These are phyloP conservation scores for Backusella circina DNA, from an alignment of 192 early-diverging fungal genomes.

Conservation along the genomic window DNA sequence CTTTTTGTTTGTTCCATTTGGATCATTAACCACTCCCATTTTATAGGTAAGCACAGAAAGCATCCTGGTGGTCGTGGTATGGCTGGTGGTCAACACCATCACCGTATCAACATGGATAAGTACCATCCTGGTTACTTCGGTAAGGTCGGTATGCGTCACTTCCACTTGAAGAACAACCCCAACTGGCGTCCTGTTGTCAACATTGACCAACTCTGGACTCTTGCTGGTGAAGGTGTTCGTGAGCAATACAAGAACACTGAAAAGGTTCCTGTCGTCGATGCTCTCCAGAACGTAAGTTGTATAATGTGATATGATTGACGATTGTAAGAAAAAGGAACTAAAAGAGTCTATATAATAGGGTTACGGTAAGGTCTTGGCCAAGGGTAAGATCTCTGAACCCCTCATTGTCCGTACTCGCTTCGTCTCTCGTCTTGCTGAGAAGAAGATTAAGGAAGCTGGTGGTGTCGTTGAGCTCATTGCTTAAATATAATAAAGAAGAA, in stretches of 20 bases:
- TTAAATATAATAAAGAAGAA: conserved; percentile 28
- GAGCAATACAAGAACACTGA: conserved; percentile 81
- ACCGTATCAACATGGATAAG: conserved; percentile 99
- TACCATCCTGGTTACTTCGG: conserved; percentile 99
- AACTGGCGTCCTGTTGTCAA: conserved; percentile 87
- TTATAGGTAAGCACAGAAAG: conserved; percentile 91
- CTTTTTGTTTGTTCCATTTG: not conserved
- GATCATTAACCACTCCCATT: no score
- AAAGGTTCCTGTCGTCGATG: conserved; percentile 92
- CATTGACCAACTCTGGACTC: conserved; percentile 91
- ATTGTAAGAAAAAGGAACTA: no score
- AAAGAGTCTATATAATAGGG: conserved; percentile 40
- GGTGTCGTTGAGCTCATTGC: conserved; percentile 72
- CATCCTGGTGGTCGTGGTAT: conserved; percentile 99
- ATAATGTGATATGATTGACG: no score
- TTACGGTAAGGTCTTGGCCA: conserved; percentile 95
- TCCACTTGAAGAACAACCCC: conserved; percentile 93
- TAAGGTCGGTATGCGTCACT: conserved; percentile 99
- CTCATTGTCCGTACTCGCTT: conserved; percentile 95
- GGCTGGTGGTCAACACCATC: conserved; percentile 99
- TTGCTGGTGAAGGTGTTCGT: conserved; percentile 86
- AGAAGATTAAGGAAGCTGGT: conserved; percentile 98
- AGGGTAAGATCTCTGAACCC: conserved; percentile 89
- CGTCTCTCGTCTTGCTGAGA: conserved; percentile 90
- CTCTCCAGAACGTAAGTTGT: conserved; percentile 48